Evolutionary conservation across 768 basidiomycete species (phyloP), one percentile per base, ranked within the genome.

Genomic region (Podaxis sp.): DNA sequence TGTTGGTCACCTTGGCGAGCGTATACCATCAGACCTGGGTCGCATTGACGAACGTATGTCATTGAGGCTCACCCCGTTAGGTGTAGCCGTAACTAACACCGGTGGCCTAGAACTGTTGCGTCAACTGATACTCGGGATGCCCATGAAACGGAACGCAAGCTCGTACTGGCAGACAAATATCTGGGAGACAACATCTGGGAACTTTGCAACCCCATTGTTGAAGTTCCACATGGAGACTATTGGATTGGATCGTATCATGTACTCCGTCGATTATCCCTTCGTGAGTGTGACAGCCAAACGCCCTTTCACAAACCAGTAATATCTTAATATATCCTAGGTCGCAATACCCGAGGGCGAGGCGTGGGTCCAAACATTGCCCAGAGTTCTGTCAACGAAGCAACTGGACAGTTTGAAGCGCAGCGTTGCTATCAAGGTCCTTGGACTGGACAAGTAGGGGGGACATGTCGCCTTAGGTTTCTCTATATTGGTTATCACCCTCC

Each of bases 1-100:
- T 20, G 75, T 80, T 20, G 80, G 78, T 1, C 80, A 81, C 67
- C 64, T 81, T 24, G 78, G 79, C 7, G 79, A 80, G 64, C 72
- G 79, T 15, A 72, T 79, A 28, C 73, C 79, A 0, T 81, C 79
- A 8, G 79, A 81, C 61, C 68, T 81, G 1, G 66, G 71, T 57
- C 73, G 79, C 17, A 78, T 78, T 26, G 75, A 81, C 50, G 71
- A 74, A 36, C 75, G 78, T 79, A 56, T 48, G 74, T 69, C 15
- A 51, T 37, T 11, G 20, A 5, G 48, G 50, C 3, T 2, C 22
- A 48, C 24, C 38, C 5, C 26, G 22, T 60, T 2, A 8, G n/a
- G 17, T 2, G 0, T 10, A 0, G 5, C 30, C 30, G n/a, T n/a
- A 55, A 11, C 20, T 37, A n/a, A 54, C 30, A 28, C 6, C 6